Percentiles rank a stretch among this genome's conserved stretches.
Evolutionary conservation across 345 rosid species (phyloP).

Genomic region (Clarkia xantiana): DNA sequence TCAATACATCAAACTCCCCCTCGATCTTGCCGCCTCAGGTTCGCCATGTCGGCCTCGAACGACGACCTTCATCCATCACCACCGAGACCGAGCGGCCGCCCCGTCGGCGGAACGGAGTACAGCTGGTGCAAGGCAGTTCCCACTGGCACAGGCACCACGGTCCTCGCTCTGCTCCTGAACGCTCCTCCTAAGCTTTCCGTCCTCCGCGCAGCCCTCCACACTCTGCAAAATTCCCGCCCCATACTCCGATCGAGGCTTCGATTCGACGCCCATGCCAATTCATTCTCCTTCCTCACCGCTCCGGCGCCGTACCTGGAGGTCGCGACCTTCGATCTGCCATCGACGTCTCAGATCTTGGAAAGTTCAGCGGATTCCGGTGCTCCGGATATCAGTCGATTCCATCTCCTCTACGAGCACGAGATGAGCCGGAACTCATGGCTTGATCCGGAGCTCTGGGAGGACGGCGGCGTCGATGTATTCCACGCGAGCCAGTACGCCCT

Average conservation of each 20-base stretch:
- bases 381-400: slow-evolving; percentile 17
- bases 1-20: no score
- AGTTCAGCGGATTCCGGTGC: slow-evolving; percentile 7
- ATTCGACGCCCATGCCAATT: slow-evolving; percentile 23
- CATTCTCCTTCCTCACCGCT: slow-evolving; percentile 49
- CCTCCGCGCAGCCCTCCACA: slow-evolving; percentile 38
- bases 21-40: not conserved
- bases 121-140: slow-evolving; percentile 88
- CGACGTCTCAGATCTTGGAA: slow-evolving; percentile 32
- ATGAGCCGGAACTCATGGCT: slow-evolving; percentile 49
- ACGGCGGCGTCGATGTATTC: slow-evolving; percentile 22
- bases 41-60: slow-evolving; percentile 12
- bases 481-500: slow-evolving; percentile 39
- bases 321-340: slow-evolving; percentile 30
- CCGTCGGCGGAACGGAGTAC: slow-evolving; percentile 55
- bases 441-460: slow-evolving; percentile 12
- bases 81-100: slow-evolving; percentile 24
- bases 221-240: slow-evolving; percentile 52
- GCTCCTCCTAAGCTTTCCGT: slow-evolving; percentile 22
- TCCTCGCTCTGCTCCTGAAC: slow-evolving; percentile 45
- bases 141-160: slow-evolving; percentile 75
- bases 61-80: slow-evolving; percentile 4
- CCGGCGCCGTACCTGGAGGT: slow-evolving; percentile 26
- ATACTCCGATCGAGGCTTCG: slow-evolving; percentile 61
- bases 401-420: slow-evolving; percentile 56